These are phyloP conservation scores for Xylaria sp. DNA, from an alignment of 2,329 filamentous ascomycete species.

Conservation along the genomic window DNA sequence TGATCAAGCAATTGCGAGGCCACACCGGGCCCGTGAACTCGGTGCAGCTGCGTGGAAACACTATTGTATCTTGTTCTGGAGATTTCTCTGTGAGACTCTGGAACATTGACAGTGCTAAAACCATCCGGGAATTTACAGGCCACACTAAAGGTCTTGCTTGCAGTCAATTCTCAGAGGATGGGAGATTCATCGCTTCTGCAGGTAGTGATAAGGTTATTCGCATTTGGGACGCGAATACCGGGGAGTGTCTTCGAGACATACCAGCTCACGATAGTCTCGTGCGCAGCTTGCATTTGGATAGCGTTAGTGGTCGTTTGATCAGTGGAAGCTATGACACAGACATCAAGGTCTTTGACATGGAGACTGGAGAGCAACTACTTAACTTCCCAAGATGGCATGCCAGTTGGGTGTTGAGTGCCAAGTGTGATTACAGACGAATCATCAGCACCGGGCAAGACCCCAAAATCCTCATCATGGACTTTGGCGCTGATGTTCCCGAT, in stretches of 20 bases:
- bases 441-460: conserved; percentile 95
- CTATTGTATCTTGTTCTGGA: conserved; percentile 91
- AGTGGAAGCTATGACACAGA: conserved; percentile 95
- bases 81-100: conserved; percentile 94
- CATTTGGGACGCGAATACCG: conserved; percentile 93
- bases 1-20: conserved; percentile 82
- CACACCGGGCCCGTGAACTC: conserved; percentile 95
- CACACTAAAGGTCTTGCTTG: conserved; percentile 95
- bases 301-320: conserved; percentile 83
- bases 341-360: conserved; percentile 93
- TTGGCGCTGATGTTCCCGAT: conserved; percentile 71
- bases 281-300: conserved; percentile 90
- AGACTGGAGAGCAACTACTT: conserved; percentile 78
- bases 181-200: conserved; percentile 90
- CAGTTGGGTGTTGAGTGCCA: conserved; percentile 96
- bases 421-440: conserved; percentile 93
- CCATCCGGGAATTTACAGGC: conserved; percentile 88
- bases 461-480: conserved; percentile 92
- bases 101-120: conserved; percentile 89
- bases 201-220: conserved; percentile 96
- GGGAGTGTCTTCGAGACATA: conserved; percentile 82
- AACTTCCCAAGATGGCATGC: conserved; percentile 95
- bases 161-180: conserved; percentile 95
- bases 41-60: conserved; percentile 91
- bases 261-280: conserved; percentile 87